These are phyloP conservation scores for Tetrahymena elliotti DNA, from an alignment of 73 alveolate genomes.

Conservation along the genomic window DNA sequence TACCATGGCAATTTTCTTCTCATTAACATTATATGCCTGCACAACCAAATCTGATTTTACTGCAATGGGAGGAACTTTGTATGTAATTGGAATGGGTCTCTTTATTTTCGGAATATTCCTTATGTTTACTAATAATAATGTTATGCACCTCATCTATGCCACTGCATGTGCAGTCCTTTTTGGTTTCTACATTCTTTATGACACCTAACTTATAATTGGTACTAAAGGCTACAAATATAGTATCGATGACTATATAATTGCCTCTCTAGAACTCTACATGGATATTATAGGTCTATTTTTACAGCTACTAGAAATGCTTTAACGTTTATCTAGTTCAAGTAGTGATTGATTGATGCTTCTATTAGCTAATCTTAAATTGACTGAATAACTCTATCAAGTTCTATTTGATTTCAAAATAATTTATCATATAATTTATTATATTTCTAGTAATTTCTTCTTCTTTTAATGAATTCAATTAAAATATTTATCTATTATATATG, in stretches of 20 bases:
- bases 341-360: background rate
- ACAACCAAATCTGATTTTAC: slow-evolving; percentile 83
- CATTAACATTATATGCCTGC: slow-evolving; percentile 84
- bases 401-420: too few species aligned
- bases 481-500: too few species aligned
- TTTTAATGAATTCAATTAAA: background rate
- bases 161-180: slow-evolving; percentile 35
- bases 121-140: slow-evolving; percentile 16
- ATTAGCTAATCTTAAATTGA: too few species aligned
- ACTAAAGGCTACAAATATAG: slow-evolving; percentile 30
- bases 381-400: too few species aligned
- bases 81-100: slow-evolving; percentile 44
- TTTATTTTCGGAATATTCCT: slow-evolving; percentile 55
- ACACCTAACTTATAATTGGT: slow-evolving; percentile 52
- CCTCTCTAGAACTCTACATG: slow-evolving; percentile 48
- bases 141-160: slow-evolving; percentile 33
- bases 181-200: slow-evolving; percentile 57
- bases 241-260: slow-evolving; percentile 53
- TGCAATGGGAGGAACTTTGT: slow-evolving; percentile 56
- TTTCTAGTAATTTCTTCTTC: background rate
- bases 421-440: too few species aligned
- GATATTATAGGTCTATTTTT: slow-evolving; percentile 50
- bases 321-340: slow-evolving; percentile 7
- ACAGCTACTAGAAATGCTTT: slow-evolving; percentile 23
- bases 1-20: slow-evolving; percentile 77